Percentiles rank a stretch among this genome's conserved stretches.
phyloP scores from a whole-genome alignment of 2,329 filamentous ascomycete species.

The Aspergillus brasiliensis region DNA sequence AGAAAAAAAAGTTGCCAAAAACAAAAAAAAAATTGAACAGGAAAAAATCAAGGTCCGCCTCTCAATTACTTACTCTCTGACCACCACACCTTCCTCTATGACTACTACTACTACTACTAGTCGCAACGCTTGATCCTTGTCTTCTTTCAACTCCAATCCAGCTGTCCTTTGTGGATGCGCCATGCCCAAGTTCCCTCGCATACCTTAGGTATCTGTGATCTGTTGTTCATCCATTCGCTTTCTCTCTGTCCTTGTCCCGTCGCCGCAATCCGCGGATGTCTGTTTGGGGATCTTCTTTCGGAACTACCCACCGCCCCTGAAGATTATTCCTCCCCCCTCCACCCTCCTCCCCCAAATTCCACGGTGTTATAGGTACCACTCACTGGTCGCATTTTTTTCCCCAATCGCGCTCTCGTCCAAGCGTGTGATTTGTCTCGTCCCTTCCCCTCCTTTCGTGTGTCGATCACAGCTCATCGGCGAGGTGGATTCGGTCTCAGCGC shows the following conservation, averaged over 20 bases:
- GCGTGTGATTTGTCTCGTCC: conserved; percentile 13
- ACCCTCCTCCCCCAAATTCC: not conserved
- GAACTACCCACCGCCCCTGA: conserved; percentile 20
- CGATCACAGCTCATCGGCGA: conserved; percentile 31
- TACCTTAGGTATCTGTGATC: conserved; percentile 36
- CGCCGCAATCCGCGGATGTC: conserved; percentile 8
- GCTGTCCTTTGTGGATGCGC: conserved; percentile 32
- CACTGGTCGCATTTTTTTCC: not conserved
- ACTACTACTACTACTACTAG: not conserved
- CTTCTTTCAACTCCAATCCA: conserved; percentile 22
- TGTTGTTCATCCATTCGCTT: conserved; percentile 12
- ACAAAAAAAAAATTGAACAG: not conserved
- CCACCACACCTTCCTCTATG: not conserved
- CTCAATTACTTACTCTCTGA: not conserved
- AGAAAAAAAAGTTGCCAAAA: conserved; percentile 10
- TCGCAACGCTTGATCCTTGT: conserved; percentile 10
- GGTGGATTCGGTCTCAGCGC: conserved; percentile 29
- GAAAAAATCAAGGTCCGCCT: conserved; percentile 4
- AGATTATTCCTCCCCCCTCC: conserved; percentile 14
- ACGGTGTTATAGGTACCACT: conserved; percentile 2
- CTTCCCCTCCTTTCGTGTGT: conserved; percentile 17
- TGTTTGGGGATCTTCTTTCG: conserved; percentile 12
- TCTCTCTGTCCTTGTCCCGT: not conserved
- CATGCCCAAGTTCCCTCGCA: conserved; percentile 35
- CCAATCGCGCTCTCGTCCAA: conserved; percentile 10